Conservation (phyloP, 148 eudicot species). For the Suaeda aralocaspica region DNA sequence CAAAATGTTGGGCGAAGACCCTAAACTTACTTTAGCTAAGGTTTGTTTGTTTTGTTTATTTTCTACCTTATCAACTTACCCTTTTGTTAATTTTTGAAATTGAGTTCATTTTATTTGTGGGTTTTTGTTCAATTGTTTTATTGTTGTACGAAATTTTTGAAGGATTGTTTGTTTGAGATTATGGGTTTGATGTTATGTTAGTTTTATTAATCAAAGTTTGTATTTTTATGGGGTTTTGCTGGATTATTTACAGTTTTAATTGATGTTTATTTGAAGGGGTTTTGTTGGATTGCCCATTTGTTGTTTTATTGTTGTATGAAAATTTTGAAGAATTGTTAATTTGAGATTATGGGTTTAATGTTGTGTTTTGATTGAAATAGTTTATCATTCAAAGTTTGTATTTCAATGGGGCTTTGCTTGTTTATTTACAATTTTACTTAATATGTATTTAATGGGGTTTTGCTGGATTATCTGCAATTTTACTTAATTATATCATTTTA, state of each 20-base stretch:
- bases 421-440: neutral
- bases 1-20: slow-evolving; percentile 85
- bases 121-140: no score
- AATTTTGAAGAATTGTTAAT: neutral
- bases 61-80: neutral
- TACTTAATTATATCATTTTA: neutral
- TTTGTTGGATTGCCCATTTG: neutral
- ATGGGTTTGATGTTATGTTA: no score
- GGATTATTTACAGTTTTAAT: neutral
- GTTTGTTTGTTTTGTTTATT: no score
- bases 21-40: slow-evolving; percentile 89
- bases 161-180: no score
- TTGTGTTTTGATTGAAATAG: neutral
- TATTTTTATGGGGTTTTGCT: neutral
- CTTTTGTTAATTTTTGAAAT: neutral
- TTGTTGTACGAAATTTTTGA: no score
- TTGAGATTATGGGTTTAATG: neutral
- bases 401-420: neutral
- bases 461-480: neutral
- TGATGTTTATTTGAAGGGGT: neutral
- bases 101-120: neutral
- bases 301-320: neutral
- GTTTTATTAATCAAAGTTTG: no score
- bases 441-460: neutral
- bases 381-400: neutral